Evolutionary conservation across 768 basidiomycete species (phyloP), one percentile per base, ranked within the genome.

Genomic region (Agaricus blazei): DNA sequence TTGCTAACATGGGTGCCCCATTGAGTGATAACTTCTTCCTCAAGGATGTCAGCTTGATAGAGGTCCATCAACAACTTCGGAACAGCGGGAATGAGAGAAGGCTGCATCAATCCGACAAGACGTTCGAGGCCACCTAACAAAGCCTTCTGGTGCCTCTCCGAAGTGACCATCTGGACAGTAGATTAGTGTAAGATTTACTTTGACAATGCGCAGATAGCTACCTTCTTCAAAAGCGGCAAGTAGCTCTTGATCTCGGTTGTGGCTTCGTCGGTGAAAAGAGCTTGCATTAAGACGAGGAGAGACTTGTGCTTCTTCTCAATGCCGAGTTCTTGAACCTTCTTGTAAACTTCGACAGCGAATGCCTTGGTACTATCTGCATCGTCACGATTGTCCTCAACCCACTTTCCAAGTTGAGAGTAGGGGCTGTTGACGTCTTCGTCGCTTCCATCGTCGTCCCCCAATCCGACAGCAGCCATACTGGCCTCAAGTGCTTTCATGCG

Each of bases 1-100:
- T 90, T 96, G 73, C 88, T 91, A 67, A 94, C 92, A 63, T 96
- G 94, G 3, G 92, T 96, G 8, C 94, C 94, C 96, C 94, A 98
- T 59, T 94, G 85, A 9, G 78, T 84, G 48, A 95, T 76, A 5
- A 96, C 79, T 26, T 92, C 93, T 68, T 99, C 97, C 6, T 98
- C 94, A 51, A 99, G 73, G 15, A 98, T 75, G 62, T 98, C 97
- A 40, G 75, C 81, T 69, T 98, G 94, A 69, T 98, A 99, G 63
- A 97, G 81, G 11, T 71, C 82, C 95, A 98, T 98, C 58, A 99
- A 78, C 60, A 97, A 84, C 70, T 96, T 96, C 15, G 95, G 93
- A 9, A 97, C 83, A 4, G 76, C 63, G 3, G 84, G 70, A 48
- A 90, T 71, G 40, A 93, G 75, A 14, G 88, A 85, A 6, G 90